Evolutionary conservation across 495 filamentous ascomycete species (phyloP).

Genomic region (Polyplosphaeria fusca): DNA sequence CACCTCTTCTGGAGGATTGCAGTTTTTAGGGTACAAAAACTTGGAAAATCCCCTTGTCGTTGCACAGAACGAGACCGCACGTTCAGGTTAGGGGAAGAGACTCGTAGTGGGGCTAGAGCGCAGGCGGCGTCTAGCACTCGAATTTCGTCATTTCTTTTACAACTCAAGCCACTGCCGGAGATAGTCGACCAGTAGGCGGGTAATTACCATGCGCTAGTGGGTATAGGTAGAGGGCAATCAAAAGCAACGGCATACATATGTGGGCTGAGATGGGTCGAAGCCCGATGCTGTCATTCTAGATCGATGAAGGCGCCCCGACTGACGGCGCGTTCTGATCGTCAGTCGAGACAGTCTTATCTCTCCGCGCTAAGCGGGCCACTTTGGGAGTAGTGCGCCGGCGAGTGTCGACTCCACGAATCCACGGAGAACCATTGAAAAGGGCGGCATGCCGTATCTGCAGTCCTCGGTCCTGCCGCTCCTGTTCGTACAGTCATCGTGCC

Average conservation of each 20-base stretch:
- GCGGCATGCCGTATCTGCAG: neutral
- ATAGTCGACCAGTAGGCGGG: slow-evolving; percentile 16
- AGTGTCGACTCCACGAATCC: neutral
- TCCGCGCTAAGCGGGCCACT: slow-evolving; percentile 1
- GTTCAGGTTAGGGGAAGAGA: neutral
- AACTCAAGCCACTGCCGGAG: slow-evolving; percentile 24
- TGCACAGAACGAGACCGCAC: neutral
- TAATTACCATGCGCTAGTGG: neutral
- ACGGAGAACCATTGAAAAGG: neutral
- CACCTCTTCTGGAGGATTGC: neutral
- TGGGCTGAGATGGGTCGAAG: slow-evolving; percentile 1
- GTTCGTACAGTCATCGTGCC: neutral
- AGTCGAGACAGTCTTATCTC: slow-evolving; percentile 27
- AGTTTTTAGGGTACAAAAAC: neutral
- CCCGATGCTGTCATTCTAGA: neutral
- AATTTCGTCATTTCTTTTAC: slow-evolving; percentile 31
- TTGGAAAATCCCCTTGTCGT: neutral
- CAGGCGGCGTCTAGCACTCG: too few relatives aligned
- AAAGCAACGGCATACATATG: slow-evolving; percentile 6
- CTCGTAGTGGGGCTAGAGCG: neutral
- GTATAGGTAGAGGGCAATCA: slow-evolving; percentile 8
- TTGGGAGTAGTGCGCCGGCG: slow-evolving; percentile 1
- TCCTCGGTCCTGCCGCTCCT: neutral
- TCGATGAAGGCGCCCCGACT: too few relatives aligned
- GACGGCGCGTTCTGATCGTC: slow-evolving; percentile 4